These are phyloP conservation scores for Ceratocystis alfenasii DNA, from an alignment of 2,329 filamentous ascomycete genomes.

Conservation along the genomic window DNA sequence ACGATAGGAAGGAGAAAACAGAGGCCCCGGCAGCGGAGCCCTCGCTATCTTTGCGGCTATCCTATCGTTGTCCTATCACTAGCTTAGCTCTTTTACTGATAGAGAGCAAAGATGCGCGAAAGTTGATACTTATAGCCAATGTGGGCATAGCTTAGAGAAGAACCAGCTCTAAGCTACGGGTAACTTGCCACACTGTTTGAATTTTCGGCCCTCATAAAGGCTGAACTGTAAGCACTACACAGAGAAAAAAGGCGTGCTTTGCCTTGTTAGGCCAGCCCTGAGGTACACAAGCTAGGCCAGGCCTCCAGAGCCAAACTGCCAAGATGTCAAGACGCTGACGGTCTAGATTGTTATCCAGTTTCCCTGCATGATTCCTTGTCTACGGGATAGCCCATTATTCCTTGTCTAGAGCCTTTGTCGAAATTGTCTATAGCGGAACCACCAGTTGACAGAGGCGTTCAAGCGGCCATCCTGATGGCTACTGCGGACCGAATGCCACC, in stretches of 20 bases:
- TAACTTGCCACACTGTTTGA: not conserved
- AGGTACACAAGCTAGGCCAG: not conserved
- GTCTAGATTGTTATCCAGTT: not conserved
- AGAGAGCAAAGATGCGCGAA: not conserved
- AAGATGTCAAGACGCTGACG: not conserved
- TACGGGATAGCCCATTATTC: too few relatives aligned
- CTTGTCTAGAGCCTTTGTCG: not conserved
- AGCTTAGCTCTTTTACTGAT: not conserved
- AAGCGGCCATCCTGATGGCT: conserved; percentile 28
- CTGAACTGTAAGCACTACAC: not conserved
- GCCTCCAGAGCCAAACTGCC: not conserved
- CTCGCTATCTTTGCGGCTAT: conserved; percentile 12
- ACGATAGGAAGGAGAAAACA: not conserved
- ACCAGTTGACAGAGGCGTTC: conserved; percentile 37
- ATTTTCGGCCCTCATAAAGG: not conserved
- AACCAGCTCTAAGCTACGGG: not conserved
- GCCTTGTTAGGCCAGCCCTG: not conserved
- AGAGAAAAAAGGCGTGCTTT: not conserved
- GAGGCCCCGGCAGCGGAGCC: conserved; percentile 12
- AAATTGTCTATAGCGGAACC: conserved; percentile 32
- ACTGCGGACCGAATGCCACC: conserved; percentile 39
- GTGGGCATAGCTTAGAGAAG: not conserved
- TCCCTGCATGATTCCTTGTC: too few relatives aligned
- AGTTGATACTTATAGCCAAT: not conserved
- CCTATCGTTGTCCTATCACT: not conserved